Evolutionary conservation across 1,284 basidiomycete genomes (phyloP).

Genomic region (Cryptococcus amylolentus): DNA sequence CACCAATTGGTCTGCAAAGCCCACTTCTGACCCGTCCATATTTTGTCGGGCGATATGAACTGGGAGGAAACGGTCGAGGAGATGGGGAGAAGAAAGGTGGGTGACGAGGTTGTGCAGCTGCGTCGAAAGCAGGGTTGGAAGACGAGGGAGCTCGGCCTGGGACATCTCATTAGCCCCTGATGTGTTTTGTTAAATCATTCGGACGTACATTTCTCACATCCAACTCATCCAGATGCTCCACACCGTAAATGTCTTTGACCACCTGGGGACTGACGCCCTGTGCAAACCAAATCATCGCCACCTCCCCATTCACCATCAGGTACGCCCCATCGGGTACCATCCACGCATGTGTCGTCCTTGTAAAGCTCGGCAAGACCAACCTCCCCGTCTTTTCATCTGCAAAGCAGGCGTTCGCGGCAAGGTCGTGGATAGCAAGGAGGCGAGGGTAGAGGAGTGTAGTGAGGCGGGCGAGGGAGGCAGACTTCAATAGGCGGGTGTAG

Average conservation of each 20-base stretch:
- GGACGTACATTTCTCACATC: slow-evolving; percentile 67
- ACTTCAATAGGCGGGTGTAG: slow-evolving; percentile 71
- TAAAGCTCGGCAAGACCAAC: slow-evolving; percentile 69
- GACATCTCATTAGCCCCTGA: background rate
- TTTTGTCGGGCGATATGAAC: slow-evolving; percentile 86
- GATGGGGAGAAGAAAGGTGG: slow-evolving; percentile 70
- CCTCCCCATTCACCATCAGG: slow-evolving; percentile 89
- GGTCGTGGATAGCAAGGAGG: slow-evolving; percentile 82
- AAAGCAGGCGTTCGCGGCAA: slow-evolving; percentile 69
- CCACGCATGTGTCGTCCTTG: slow-evolving; percentile 77
- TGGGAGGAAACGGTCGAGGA: slow-evolving; percentile 62
- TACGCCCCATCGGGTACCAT: slow-evolving; percentile 93
- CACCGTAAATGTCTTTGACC: slow-evolving; percentile 79
- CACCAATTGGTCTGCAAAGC: slow-evolving; percentile 93
- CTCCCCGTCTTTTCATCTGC: slow-evolving; percentile 54
- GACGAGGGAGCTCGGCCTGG: background rate
- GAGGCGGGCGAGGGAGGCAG: slow-evolving; percentile 64
- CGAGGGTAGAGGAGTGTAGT: slow-evolving; percentile 86
- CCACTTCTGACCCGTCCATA: slow-evolving; percentile 87
- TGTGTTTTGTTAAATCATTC: background rate
- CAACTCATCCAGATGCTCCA: slow-evolving; percentile 70
- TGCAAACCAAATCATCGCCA: slow-evolving; percentile 89
- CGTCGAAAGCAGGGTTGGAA: background rate
- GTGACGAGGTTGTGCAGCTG: slow-evolving; percentile 67
- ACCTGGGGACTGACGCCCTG: slow-evolving; percentile 74